Evolutionary conservation across 306 rosid genomes (phyloP).

Genomic region (Abrus precatorius): DNA sequence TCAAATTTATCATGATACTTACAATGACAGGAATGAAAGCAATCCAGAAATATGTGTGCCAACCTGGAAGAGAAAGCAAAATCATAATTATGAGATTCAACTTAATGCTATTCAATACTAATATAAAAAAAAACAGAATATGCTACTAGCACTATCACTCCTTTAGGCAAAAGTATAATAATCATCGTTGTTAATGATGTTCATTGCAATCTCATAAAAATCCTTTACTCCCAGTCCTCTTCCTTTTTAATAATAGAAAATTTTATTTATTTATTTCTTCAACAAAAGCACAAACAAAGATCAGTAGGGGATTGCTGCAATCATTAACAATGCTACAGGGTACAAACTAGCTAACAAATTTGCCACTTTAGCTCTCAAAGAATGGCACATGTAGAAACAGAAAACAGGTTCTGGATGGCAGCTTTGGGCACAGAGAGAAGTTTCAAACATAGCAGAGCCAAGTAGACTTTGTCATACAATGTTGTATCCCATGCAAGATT

Average conservation of each 20-base stretch:
- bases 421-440: neutral
- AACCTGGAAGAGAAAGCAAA: conserved; percentile 61
- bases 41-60: conserved; percentile 94
- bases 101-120: neutral
- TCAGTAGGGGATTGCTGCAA: too few species aligned
- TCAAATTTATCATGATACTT: conserved; percentile 58
- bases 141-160: conserved; percentile 19
- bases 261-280: neutral
- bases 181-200: neutral
- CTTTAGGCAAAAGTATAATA: conserved; percentile 55
- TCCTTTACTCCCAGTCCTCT: neutral
- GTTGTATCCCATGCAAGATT: neutral
- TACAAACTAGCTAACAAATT: neutral
- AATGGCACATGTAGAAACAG: neutral
- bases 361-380: neutral
- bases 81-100: conserved; percentile 23
- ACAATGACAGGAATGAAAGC: conserved; percentile 88
- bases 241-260: neutral
- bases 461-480: neutral
- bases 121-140: conserved; percentile 15
- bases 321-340: neutral
- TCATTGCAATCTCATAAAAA: neutral
- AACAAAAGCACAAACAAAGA: conserved; percentile 12
- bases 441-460: neutral
- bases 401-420: neutral